Evolutionary conservation across 2,329 filamentous ascomycete genomes (phyloP).

Genomic region (Trichoderma lentiforme): DNA sequence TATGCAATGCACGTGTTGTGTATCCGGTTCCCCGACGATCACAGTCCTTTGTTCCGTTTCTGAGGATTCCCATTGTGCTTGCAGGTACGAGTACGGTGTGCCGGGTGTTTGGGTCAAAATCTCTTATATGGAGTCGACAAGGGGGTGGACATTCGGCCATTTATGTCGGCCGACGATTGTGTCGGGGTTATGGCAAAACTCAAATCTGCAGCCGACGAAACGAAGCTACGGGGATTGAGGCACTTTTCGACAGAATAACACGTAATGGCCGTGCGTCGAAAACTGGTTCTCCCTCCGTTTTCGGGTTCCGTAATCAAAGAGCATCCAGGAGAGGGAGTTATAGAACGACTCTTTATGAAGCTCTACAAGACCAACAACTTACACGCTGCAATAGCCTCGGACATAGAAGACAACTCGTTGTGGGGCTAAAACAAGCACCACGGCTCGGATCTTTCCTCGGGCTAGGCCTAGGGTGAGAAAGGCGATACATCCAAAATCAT

Average conservation of each 20-base stretch:
- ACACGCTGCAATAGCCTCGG: not conserved
- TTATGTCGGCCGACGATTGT: not conserved
- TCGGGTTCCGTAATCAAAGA: not conserved
- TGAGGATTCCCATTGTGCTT: not conserved
- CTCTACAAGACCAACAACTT: not conserved
- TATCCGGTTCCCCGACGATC: slow-evolving; percentile 7
- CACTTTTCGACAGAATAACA: not conserved
- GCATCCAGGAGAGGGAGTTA: not conserved
- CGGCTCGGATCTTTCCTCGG: slow-evolving; percentile 1
- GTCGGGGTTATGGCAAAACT: not conserved
- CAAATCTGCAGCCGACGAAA: not conserved
- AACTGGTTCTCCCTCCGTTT: not conserved
- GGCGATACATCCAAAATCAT: not conserved
- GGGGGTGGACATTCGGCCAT: not conserved
- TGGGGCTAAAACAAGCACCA: not conserved
- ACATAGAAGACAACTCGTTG: not conserved
- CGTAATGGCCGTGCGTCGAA: not conserved
- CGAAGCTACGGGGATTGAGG: not conserved
- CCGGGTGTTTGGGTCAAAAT: not conserved
- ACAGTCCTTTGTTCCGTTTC: not conserved
- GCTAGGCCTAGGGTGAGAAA: not conserved
- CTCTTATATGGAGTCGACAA: not conserved
- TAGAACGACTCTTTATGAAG: not conserved
- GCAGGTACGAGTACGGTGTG: not conserved
- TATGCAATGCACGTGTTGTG: not conserved